Base-by-base conservation (phyloP, 345 rosid species). In the Boechera retrofracta region DNA sequence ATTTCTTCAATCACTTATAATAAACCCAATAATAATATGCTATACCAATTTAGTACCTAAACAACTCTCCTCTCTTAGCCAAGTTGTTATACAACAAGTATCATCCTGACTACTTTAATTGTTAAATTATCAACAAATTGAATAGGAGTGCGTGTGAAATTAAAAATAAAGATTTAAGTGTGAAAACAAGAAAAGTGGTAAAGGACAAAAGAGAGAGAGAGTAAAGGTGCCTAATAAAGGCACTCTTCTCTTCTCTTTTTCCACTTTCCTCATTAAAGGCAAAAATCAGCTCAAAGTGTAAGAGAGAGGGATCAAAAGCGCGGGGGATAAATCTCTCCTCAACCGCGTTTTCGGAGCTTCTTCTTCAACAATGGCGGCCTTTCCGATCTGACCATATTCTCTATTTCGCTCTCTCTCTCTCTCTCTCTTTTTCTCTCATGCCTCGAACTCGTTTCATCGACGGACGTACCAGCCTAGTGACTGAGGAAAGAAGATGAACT, bases 101-200 rank as follows among this genome's bases (percentile, higher is more conserved):
- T 49, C 10, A 66, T 53, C 55, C 18, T 51, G 64, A 61, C 12
- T 24, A 12, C 16, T 5, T 13, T n/a, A 10, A 0, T 9, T 31
- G 6, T 36, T 67, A 26, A 26, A 35, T 56, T 48, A 73, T 66
- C n/a, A 41, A 44, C 15, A 2, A 55, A 66, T 36, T 48, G 10
- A 73, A 21, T 31, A n/a, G 31, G 52, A 32, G 79, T 76, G 75
- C 57, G 70, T 63, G 80, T 76, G 80, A 76, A 21, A 21, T 21
- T 21, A 21, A 21, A 21, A 21, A 76, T 57, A 36, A 36, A n/a
- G 28, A 59, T 15, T 1, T 1, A 55, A 21, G 71, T 77, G 77
- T 77, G 77, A 66, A 72, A 66, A 78, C 4, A 60, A 67, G 52
- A 72, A 67, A 77, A 77, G 77, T 49, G 7, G 81, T 10, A 67